Conservation (phyloP, 179 eudicot species). For the Corrigiola litoralis region DNA sequence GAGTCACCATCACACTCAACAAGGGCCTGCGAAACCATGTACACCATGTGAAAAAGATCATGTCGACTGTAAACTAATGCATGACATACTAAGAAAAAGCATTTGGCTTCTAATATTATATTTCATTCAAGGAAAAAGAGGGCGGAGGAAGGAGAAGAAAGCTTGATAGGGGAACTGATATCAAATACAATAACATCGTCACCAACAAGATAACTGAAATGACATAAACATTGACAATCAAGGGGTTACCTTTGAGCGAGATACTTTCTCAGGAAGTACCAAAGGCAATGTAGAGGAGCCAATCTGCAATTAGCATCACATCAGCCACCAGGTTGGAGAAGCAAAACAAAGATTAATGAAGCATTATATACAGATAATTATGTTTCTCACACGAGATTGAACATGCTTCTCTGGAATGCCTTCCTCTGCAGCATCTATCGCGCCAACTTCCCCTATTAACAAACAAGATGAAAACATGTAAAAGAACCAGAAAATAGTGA, state of each 20-base stretch:
- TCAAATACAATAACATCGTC: neutral
- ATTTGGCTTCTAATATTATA: neutral
- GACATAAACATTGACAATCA: neutral
- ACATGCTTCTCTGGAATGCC: conserved; percentile 45
- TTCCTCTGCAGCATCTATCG: conserved; percentile 41
- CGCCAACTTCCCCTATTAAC: conserved; percentile 33
- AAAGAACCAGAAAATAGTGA: neutral
- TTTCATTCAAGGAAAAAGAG: neutral
- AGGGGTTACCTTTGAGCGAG: conserved; percentile 61
- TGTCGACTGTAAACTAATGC: neutral
- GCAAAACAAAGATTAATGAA: neutral
- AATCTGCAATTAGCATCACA: conserved; percentile 42
- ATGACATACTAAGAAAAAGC: no score
- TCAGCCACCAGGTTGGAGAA: conserved; percentile 19
- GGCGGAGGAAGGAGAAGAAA: neutral
- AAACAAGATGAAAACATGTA: neutral
- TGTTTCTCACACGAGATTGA: conserved; percentile 56
- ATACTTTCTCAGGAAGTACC: conserved; percentile 78
- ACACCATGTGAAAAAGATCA: neutral
- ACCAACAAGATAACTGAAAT: neutral
- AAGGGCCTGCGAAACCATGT: conserved; percentile 58
- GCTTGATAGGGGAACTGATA: neutral
- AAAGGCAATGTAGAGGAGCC: conserved; percentile 69
- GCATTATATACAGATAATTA: conserved; percentile 13
- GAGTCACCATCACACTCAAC: conserved; percentile 98